These are phyloP conservation scores for Gaertneriomyces sp. DNA, from an alignment of 192 early-diverging fungal genomes.

Conservation along the genomic window DNA sequence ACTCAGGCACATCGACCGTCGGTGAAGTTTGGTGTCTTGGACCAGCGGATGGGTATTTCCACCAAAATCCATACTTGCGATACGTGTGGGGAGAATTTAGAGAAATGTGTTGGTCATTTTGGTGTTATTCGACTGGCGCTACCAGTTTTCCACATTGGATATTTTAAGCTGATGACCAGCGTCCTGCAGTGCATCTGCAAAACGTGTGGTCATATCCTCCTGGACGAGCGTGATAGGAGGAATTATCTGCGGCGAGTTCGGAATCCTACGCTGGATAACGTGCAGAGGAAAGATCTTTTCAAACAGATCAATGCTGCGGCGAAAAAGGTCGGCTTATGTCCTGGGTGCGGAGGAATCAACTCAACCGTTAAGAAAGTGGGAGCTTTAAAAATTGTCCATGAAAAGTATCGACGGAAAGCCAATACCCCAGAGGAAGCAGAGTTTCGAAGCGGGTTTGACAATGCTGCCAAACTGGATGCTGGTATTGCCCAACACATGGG, in stretches of 20 bases:
- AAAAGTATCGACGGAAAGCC: conserved; percentile 82
- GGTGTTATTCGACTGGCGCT: conserved; percentile 87
- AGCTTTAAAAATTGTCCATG: conserved; percentile 91
- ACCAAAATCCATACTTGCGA: conserved; percentile 81
- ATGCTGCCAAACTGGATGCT: conserved; percentile 67
- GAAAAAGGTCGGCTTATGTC: conserved; percentile 84
- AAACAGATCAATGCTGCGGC: conserved; percentile 81
- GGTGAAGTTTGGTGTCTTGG: conserved; percentile 83
- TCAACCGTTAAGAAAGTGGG: conserved; percentile 95
- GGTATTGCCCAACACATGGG: conserved; percentile 70
- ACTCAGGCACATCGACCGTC: conserved; percentile 71
- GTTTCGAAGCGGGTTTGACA: conserved; percentile 74
- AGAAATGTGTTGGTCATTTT: conserved; percentile 96
- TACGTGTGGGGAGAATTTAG: conserved; percentile 81
- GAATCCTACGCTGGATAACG: conserved; percentile 75
- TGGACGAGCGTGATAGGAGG: conserved; percentile 77
- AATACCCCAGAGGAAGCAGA: conserved; percentile 71
- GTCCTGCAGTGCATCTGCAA: conserved; percentile 98
- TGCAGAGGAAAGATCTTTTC: conserved; percentile 69
- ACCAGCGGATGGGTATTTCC: conserved; percentile 81
- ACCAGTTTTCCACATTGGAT: conserved; percentile 98
- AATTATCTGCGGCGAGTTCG: conserved; percentile 66
- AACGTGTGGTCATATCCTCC: conserved; percentile 80
- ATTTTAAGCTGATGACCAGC: conserved; percentile 82
- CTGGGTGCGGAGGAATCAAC: conserved; percentile 76